Evolutionary conservation across 192 early-diverging fungal species (phyloP).

Genomic region (Rhizophlyctis rosea): DNA sequence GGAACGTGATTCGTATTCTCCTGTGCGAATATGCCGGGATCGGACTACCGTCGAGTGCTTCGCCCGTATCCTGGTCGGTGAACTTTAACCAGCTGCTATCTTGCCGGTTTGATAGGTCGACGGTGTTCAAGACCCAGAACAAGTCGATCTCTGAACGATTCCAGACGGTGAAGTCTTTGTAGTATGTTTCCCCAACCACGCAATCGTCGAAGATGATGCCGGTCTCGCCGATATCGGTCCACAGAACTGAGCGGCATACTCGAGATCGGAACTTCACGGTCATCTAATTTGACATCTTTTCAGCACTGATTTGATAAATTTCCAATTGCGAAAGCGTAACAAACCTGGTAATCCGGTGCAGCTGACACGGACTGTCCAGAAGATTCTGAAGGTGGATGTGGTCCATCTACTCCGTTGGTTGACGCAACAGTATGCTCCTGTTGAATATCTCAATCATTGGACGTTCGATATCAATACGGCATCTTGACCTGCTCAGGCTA

Average conservation of each 20-base stretch:
- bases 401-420: too few relatives aligned
- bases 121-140: slow-evolving; percentile 76
- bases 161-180: slow-evolving; percentile 84
- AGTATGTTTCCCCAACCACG: slow-evolving; percentile 81
- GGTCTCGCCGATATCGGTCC: slow-evolving; percentile 88
- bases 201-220: slow-evolving; percentile 95
- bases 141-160: slow-evolving; percentile 87
- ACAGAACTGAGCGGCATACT: slow-evolving; percentile 85
- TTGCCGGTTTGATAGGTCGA: slow-evolving; percentile 58
- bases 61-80: slow-evolving; percentile 70
- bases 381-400: too few relatives aligned
- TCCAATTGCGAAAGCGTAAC: too few relatives aligned
- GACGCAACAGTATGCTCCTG: too few relatives aligned
- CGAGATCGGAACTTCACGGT: slow-evolving; percentile 76
- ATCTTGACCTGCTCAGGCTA: too few relatives aligned
- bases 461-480: too few relatives aligned
- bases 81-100: slow-evolving; percentile 67
- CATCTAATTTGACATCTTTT: too few relatives aligned
- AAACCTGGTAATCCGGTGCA: too few relatives aligned
- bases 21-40: slow-evolving; percentile 68
- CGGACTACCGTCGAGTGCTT: slow-evolving; percentile 48
- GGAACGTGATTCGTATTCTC: slow-evolving; percentile 79
- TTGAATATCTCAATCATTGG: too few relatives aligned
- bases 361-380: too few relatives aligned
- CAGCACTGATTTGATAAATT: too few relatives aligned